phyloP scores from a whole-genome alignment of 2,329 filamentous ascomycete species.

The Phyllachora maydis region DNA sequence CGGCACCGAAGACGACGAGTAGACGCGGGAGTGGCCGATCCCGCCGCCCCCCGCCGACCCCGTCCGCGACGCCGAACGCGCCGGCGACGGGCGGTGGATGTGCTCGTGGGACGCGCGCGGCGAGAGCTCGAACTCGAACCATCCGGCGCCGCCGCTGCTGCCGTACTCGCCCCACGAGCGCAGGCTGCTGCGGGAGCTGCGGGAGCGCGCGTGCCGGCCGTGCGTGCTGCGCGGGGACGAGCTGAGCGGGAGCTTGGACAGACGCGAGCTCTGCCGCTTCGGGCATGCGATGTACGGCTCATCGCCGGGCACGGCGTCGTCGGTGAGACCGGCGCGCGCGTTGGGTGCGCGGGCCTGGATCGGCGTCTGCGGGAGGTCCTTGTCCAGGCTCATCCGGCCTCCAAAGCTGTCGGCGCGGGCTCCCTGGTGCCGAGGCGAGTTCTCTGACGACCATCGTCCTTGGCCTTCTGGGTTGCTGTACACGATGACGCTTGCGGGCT shows the following conservation, averaged over 20 bases:
- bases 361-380: constrained; percentile 20
- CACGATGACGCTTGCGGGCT: constrained; percentile 30
- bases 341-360: constrained; percentile 40
- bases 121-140: constrained; percentile 12
- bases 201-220: constrained; percentile 18
- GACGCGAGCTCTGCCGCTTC: constrained; percentile 29
- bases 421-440: too few relatives aligned
- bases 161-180: constrained; percentile 16
- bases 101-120: constrained; percentile 15
- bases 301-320: constrained; percentile 37
- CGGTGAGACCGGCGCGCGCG: constrained; percentile 38
- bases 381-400: constrained; percentile 12
- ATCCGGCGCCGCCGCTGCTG: constrained; percentile 1
- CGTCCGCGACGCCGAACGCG: too few relatives aligned
- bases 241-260: constrained; percentile 25
- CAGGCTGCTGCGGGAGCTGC: constrained; percentile 23
- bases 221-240: constrained; percentile 11
- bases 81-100: constrained; percentile 8
- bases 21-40: constrained; percentile 18
- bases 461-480: constrained; percentile 15
- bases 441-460: constrained; percentile 10
- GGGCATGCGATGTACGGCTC: constrained; percentile 32
- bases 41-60: too few relatives aligned
- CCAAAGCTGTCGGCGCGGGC: constrained; percentile 4
- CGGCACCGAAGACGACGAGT: constrained; percentile 21